Evolutionary conservation across 306 rosid species (phyloP).

Genomic region (Cicer chorassanicum): DNA sequence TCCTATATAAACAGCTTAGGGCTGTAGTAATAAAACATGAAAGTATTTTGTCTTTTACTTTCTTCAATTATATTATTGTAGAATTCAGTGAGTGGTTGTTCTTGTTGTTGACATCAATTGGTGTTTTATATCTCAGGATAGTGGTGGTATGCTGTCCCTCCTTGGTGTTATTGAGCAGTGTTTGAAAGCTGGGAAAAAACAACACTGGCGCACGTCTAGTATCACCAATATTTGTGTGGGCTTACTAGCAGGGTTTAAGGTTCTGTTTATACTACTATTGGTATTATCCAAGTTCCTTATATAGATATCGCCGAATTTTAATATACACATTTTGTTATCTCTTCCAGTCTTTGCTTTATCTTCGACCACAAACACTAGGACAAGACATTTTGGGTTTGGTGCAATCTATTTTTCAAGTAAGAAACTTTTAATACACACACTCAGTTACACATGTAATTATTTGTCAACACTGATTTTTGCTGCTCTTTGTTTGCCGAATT

Average conservation of each 20-base stretch:
- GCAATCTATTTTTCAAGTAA: constrained; percentile 88
- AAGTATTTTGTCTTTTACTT: too few species aligned
- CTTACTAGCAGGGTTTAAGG: constrained; percentile 94
- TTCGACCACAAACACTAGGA: constrained; percentile 72
- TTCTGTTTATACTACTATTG: constrained; percentile 48
- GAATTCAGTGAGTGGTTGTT: constrained; percentile 34
- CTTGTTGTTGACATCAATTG: constrained; percentile 46
- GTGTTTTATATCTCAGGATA: constrained; percentile 65
- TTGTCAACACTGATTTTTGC: constrained; percentile 16
- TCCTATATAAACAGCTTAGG: too few species aligned
- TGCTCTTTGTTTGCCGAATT: constrained; percentile 38
- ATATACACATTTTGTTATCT: constrained; percentile 43
- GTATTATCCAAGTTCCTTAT: constrained; percentile 20
- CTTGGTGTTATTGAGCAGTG: constrained; percentile 87
- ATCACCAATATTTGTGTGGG: constrained; percentile 93
- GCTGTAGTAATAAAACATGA: too few species aligned
- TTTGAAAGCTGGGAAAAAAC: constrained; percentile 92
- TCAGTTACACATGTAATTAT: neutral
- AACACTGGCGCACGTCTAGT: constrained; percentile 82
- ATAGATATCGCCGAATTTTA: constrained; percentile 41
- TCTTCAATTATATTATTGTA: constrained; percentile 40
- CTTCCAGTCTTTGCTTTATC: constrained; percentile 71
- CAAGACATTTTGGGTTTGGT: constrained; percentile 77
- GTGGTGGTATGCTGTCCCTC: constrained; percentile 84
- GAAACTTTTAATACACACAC: constrained; percentile 23